phyloP scores from a whole-genome alignment of 306 rosid species.

The Acmispon strigosus region DNA sequence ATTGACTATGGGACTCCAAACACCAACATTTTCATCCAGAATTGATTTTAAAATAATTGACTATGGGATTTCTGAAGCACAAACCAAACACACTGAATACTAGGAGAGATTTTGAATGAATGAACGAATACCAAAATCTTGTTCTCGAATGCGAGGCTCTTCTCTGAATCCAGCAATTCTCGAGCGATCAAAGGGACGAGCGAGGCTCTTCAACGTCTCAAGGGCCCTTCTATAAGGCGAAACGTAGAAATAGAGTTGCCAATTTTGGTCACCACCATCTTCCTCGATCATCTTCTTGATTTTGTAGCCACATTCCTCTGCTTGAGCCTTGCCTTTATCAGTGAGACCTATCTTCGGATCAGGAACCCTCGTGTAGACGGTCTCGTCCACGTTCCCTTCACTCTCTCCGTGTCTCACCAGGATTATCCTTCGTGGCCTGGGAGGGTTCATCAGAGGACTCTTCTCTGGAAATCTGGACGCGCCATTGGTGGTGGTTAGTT shows the following conservation, averaged over 20 bases:
- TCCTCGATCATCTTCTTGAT: conserved; percentile 47
- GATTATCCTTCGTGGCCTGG: conserved; percentile 78
- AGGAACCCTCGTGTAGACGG: conserved; percentile 50
- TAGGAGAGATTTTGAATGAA: background rate
- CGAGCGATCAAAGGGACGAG: conserved; percentile 53
- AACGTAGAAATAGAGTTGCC: conserved; percentile 79
- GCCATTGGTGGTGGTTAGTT: conserved; percentile 23
- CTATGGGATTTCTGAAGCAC: too few relatives aligned
- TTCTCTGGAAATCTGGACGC: conserved; percentile 35
- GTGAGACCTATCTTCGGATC: conserved; percentile 76
- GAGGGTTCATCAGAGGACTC: conserved; percentile 27
- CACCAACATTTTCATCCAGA: too few relatives aligned
- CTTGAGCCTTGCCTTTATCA: conserved; percentile 43
- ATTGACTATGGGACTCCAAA: too few relatives aligned
- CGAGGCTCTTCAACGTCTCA: conserved; percentile 50
- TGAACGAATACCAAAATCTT: conserved; percentile 60
- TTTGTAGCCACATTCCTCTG: conserved; percentile 49
- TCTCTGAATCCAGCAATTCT: conserved; percentile 80
- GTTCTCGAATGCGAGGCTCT: conserved; percentile 84
- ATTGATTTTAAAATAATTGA: too few relatives aligned
- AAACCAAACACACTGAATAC: too few relatives aligned
- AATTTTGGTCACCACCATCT: conserved; percentile 28
- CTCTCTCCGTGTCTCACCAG: conserved; percentile 86
- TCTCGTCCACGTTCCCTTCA: conserved; percentile 77
- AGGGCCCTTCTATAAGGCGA: conserved; percentile 71